Evolutionary conservation across 2,329 filamentous ascomycete genomes (phyloP), one percentile per base, ranked within the genome.

Genomic region (Pseudogymnoascus sp.): DNA sequence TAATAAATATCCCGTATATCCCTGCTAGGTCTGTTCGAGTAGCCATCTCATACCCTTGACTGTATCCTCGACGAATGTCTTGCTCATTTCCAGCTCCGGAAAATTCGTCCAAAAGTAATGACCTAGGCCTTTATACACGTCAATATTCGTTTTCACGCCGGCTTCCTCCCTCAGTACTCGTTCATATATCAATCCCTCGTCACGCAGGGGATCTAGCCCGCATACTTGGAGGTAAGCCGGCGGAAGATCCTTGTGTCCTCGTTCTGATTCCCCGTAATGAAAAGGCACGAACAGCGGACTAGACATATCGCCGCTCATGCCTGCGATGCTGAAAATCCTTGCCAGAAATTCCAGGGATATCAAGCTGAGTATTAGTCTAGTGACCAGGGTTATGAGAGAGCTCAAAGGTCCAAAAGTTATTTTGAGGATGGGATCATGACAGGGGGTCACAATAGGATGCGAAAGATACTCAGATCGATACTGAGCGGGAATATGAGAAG

Each of bases 151-250:
- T 66, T 73, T 68, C 6, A 82, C 76, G 1, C 72, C 73, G 6
- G 35, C n/a, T 33, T 79, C 75, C 61, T 79, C 78, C 33, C 75
- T 72, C 63, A 84, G 67, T 2, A 79, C 68, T 40, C 75, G 70
- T 66, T 82, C 81, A 65, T 83, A 84, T 0, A 84, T 78, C 38
- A 64, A 40, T 33, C 37, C 69, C 41, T 70, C 70, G 46, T 72
- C 71, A 38, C 70, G 64, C 11, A 71, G 59, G 7, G 70, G 68
- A 63, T 72, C 70, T 61, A 71, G 43, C 3, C 72, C 70, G 38
- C 68, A 68, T 31, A 73, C 65, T 61, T 73, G 66, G 61, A 72
- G 68, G 37, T 68, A 69, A 7, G 68, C 64, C 3, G 70, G 67
- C 3, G 70, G 70, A 8, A 71, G 53, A 26, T 70, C 66, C 64